Base-by-base conservation (phyloP, 768 basidiomycete genomes). In the Russula dissimulans region DNA sequence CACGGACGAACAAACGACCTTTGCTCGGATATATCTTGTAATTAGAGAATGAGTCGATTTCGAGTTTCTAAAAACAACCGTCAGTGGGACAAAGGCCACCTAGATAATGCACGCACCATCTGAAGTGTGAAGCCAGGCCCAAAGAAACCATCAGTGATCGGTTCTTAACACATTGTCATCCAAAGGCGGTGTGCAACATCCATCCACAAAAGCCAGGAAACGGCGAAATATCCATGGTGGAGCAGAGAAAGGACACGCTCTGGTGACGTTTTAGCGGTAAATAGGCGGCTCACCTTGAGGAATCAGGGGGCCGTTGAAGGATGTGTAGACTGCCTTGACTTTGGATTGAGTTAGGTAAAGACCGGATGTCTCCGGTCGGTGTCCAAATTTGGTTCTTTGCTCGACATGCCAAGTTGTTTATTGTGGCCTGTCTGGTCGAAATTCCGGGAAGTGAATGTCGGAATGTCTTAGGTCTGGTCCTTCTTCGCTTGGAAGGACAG, bases 11-110 rank as follows among this genome's bases (percentile, higher is more conserved):
- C 68, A 92, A 83, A 72, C 89, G 90, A 74, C 95, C 95, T 88
- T 89, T 95, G 77, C 85, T 85, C 67, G 95, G 95, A 86, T 98
- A 99, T 81, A 99, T 95, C 71, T 88, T 87, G 84, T 81, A 93
- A 69, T 91, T 91, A 70, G 94, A 95, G 84, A 99, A 98, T 61
- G 87, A 87, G 81, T 97, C 97, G 79, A 93, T 89, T 78, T 98
- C 95, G 81, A 97, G 86, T 86, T 97, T 97, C 89, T 91, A 64
- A 62, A 69, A 14, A 71, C 71, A 60, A 54, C 68, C 65, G 69
- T 75, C 67, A 70, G 48, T 52, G 55, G 1, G 14, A 56, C 57
- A 22, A 15, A 18, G 39, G 22, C 9, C 22, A 8, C 6, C 45
- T 26, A 43, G 9, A 17, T 14, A 57, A 42, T 5, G 11, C 12